Conservation (phyloP, 208 protist species). For the Naegleria gruberi region DNA sequence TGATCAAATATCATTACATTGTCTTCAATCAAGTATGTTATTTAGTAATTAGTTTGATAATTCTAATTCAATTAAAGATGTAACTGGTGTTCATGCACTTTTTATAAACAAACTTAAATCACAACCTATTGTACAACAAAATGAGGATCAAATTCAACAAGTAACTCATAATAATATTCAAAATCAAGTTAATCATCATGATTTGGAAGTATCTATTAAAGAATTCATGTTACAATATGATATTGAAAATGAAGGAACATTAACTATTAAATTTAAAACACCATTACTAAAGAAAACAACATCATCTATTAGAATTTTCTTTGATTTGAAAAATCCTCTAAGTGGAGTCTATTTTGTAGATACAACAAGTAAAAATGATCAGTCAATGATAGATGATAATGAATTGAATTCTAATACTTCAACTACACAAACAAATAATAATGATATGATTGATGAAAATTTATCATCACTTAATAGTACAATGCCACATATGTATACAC, state of each 20-base stretch:
- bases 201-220: background rate
- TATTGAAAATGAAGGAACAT: background rate
- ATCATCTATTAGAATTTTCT: background rate
- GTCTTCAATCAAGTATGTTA: background rate
- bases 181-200: background rate
- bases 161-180: background rate
- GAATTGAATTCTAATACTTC: too few relatives aligned
- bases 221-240: background rate
- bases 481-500: constrained; percentile 2
- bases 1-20: background rate
- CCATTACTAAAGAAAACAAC: background rate
- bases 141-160: background rate
- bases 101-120: background rate
- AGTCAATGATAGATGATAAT: background rate
- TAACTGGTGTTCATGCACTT: background rate
- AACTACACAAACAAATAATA: background rate
- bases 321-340: background rate
- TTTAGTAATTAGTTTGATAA: too few relatives aligned
- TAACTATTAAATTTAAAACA: background rate
- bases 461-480: background rate
- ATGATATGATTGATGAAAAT: background rate
- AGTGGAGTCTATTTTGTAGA: background rate
- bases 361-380: background rate
- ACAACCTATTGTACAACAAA: background rate
- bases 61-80: background rate